Percentiles rank a stretch among this genome's conserved stretches.
phyloP scores from a whole-genome alignment of 345 rosid genomes.

The Gossypium ekmanianum region DNA sequence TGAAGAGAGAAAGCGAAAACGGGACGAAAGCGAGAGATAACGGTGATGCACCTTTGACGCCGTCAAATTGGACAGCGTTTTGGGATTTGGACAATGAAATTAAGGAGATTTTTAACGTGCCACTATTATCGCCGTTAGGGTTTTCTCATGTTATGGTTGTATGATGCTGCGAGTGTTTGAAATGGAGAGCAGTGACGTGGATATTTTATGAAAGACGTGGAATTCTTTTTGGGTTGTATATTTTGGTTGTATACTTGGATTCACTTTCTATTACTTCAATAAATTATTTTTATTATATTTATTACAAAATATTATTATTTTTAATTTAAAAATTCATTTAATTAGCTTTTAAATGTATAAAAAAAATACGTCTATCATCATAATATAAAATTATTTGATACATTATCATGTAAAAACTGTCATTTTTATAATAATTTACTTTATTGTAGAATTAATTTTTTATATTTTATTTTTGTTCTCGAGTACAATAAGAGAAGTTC shows the following conservation, averaged over 20 bases:
- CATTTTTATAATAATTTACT: too few relatives aligned
- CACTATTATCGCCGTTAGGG: conserved; percentile 53
- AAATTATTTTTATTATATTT: too few relatives aligned
- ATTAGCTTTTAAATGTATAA: too few relatives aligned
- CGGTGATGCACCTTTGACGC: conserved; percentile 30
- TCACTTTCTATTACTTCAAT: too few relatives aligned
- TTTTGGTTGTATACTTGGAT: neutral
- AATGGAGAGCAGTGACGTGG: neutral
- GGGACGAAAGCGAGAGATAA: conserved; percentile 14
- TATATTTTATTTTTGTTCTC: too few relatives aligned
- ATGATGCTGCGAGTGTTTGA: conserved; percentile 13
- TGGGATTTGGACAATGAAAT: conserved; percentile 34
- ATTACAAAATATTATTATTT: too few relatives aligned
- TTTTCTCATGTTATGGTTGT: conserved; percentile 26
- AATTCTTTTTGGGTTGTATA: conserved; percentile 5
- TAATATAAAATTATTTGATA: too few relatives aligned
- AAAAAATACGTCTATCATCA: too few relatives aligned
- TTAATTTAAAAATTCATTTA: too few relatives aligned
- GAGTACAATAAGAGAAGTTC: too few relatives aligned
- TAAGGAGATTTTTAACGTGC: conserved; percentile 43
- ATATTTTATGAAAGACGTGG: neutral
- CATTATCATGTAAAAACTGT: too few relatives aligned
- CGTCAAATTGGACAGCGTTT: conserved; percentile 40
- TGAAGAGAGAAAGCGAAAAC: conserved; percentile 31
- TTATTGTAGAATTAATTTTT: too few relatives aligned